phyloP scores from a whole-genome alignment of 805 yeast species.

The Starmerella floris region DNA sequence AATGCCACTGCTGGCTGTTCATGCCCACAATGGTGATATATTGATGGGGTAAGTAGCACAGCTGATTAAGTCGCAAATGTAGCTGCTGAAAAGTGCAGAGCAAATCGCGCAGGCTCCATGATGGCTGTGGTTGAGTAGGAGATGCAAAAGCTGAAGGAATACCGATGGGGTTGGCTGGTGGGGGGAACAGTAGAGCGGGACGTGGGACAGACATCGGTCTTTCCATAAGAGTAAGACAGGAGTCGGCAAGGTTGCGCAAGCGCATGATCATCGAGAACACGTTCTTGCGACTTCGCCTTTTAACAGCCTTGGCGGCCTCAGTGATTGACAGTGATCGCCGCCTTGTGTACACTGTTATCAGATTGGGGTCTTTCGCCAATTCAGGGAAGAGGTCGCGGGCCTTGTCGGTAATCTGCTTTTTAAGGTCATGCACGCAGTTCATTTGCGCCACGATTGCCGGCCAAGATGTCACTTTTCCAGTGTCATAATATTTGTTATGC shows the following conservation, averaged over 20 bases:
- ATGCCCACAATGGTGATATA: conserved; percentile 40
- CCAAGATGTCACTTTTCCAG: background rate
- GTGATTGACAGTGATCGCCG: conserved; percentile 20
- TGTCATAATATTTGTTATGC: too few relatives aligned
- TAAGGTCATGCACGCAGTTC: conserved; percentile 29
- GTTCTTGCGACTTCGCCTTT: background rate
- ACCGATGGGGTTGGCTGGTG: too few relatives aligned
- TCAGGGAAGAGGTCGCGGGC: conserved; percentile 23
- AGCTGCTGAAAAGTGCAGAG: conserved; percentile 66
- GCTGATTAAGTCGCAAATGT: conserved; percentile 61
- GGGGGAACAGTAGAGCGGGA: conserved; percentile 23
- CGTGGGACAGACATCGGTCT: conserved; percentile 23
- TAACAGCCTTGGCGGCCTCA: conserved; percentile 1
- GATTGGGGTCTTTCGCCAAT: conserved; percentile 11
- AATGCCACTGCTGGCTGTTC: conserved; percentile 25
- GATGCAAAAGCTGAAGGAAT: too few relatives aligned
- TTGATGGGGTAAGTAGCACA: conserved; percentile 69
- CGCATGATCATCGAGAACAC: background rate
- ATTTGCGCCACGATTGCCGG: conserved; percentile 24
- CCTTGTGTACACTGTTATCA: conserved; percentile 7
- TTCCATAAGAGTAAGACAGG: conserved; percentile 13
- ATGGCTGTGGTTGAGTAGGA: too few relatives aligned
- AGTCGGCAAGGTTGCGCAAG: background rate
- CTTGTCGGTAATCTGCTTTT: conserved; percentile 19
- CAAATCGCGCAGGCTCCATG: conserved; percentile 14